These are phyloP conservation scores for Xylaria flabelliformis DNA, from an alignment of 495 filamentous ascomycete species.

Conservation along the genomic window DNA sequence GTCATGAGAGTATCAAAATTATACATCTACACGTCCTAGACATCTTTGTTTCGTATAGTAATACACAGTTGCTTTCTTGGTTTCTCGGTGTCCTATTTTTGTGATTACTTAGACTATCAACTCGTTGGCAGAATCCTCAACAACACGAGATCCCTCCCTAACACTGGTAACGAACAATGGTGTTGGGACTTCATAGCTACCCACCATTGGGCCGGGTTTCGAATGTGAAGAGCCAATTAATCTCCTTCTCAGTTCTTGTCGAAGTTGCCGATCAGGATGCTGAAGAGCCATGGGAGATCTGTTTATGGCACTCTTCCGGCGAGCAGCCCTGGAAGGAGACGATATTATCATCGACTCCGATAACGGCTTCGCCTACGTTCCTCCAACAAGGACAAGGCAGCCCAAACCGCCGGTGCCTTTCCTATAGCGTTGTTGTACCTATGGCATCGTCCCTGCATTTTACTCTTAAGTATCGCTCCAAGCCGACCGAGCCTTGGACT, in stretches of 20 bases:
- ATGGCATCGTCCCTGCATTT: conserved; percentile 62
- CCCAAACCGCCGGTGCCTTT: conserved; percentile 39
- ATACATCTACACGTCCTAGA: background rate
- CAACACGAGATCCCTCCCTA: background rate
- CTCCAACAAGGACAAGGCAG: conserved; percentile 48
- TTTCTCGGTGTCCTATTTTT: background rate
- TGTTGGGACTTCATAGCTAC: conserved; percentile 11
- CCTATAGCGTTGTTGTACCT: conserved; percentile 54
- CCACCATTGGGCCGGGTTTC: conserved; percentile 27
- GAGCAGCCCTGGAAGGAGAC: conserved; percentile 57
- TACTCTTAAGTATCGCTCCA: conserved; percentile 74
- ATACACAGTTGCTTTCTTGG: background rate
- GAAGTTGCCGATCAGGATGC: conserved; percentile 64
- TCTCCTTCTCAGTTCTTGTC: conserved; percentile 51
- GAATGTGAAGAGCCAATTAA: conserved; percentile 6
- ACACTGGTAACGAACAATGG: conserved; percentile 13
- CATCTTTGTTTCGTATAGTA: background rate
- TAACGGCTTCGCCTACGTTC: conserved; percentile 41
- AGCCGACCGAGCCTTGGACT: conserved; percentile 64
- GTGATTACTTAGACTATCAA: background rate
- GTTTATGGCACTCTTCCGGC: conserved; percentile 75
- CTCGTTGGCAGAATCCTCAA: background rate
- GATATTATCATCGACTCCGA: conserved; percentile 48
- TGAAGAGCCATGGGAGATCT: conserved; percentile 70
- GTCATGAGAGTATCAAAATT: background rate